Base-by-base conservation (phyloP, 352 stramenopile genomes). In the Phytophthora megakarya region DNA sequence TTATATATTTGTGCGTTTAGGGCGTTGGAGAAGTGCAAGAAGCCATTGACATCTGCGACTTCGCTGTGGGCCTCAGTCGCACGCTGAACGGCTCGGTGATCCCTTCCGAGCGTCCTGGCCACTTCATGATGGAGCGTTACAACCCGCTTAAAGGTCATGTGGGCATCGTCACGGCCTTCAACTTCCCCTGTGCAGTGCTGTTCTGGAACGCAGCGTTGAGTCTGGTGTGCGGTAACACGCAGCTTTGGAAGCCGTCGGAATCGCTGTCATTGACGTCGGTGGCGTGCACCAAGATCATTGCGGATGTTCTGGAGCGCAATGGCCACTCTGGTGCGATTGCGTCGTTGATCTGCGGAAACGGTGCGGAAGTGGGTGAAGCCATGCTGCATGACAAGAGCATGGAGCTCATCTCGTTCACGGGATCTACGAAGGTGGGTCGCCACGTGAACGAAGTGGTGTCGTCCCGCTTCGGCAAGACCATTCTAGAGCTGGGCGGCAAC, bases 71-170 rank as follows among this genome's bases (percentile, higher is more conserved):
- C n/a, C 68, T 97, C 15, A 96, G 83, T 59, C 89, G 93, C 54
- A 84, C 73, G 35, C 74, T 98, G 6, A 95, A 95, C 52, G 92
- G 92, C 42, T 90, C 84, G 15, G 80, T 97, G 61, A 95, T 98
- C 44, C 90, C 90, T 16, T 97, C 87, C 3, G 92, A 98, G 63
- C 86, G 92, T 21, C 85, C 86, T 1, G 90, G 90, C 1, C 92
- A 98, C 78, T 93, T 95, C 37, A 96, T 98, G 87, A 97, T 98
- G 87, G 92, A 98, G 67, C 81, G 82, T 12, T 98, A 95, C 76
- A 97, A 98, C 70, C 92, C 92, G 30, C 75, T 98, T 28, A 93
- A 96, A 75, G 93, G 93, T 61, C 88, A 96, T 59, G 87, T 98
- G 23, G 93, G 90, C 52, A 97, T 98, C 70, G 87, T 98, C 72